Evolutionary conservation across 768 basidiomycete genomes (phyloP).

Genomic region (Paxillus rubicundulus): DNA sequence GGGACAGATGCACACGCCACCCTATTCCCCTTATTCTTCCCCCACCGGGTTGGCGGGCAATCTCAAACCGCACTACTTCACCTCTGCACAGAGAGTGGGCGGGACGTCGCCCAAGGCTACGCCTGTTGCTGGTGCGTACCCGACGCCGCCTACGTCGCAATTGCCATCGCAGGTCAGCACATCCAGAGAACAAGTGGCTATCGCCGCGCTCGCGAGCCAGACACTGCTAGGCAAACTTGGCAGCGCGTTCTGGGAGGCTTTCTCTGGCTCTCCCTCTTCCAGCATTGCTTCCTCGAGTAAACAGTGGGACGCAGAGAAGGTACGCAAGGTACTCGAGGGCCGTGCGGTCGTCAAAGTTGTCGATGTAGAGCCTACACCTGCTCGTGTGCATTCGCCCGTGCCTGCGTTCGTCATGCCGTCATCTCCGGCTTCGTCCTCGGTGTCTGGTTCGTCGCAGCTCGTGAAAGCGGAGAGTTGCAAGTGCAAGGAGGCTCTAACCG

Average conservation of each 20-base stretch:
- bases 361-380: slow-evolving; percentile 54
- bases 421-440: background rate
- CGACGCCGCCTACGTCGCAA: slow-evolving; percentile 42
- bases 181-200: slow-evolving; percentile 32
- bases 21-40: slow-evolving; percentile 27
- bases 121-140: slow-evolving; percentile 27
- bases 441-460: background rate
- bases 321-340: slow-evolving; percentile 77
- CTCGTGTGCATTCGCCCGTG: background rate
- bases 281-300: slow-evolving; percentile 22
- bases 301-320: slow-evolving; percentile 73
- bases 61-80: slow-evolving; percentile 39
- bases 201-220: slow-evolving; percentile 73
- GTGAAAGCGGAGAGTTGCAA: slow-evolving; percentile 17
- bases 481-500: slow-evolving; percentile 30
- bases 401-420: slow-evolving; percentile 1
- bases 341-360: slow-evolving; percentile 78
- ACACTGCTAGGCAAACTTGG: slow-evolving; percentile 72
- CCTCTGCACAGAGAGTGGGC: slow-evolving; percentile 11
- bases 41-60: slow-evolving; percentile 39
- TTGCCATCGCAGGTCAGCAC: slow-evolving; percentile 18
- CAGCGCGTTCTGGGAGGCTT: slow-evolving; percentile 86
- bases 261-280: slow-evolving; percentile 46
- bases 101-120: slow-evolving; percentile 3
- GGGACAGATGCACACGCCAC: slow-evolving; percentile 5